phyloP scores from a whole-genome alignment of 352 stramenopile species.

The Thalassiosira hispida region DNA sequence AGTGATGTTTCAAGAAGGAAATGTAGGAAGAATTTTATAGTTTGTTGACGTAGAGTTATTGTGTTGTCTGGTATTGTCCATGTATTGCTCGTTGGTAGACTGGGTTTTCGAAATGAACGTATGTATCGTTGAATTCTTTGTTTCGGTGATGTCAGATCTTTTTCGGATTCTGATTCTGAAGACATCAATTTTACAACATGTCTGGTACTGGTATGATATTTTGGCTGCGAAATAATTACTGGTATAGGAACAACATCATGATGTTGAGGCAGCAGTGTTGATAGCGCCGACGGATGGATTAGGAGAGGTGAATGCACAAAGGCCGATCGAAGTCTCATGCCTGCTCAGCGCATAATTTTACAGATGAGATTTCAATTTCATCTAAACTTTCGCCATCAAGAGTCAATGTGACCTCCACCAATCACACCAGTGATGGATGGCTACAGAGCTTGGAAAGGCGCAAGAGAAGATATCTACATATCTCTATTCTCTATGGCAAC shows the following conservation, averaged over 20 bases:
- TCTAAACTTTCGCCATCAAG: too few relatives aligned
- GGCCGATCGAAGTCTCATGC: constrained; percentile 17
- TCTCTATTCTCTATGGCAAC: too few relatives aligned
- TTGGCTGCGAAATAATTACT: too few relatives aligned
- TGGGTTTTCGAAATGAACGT: neutral
- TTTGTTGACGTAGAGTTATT: neutral
- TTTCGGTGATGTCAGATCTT: too few relatives aligned
- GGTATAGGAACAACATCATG: neutral
- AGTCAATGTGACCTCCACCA: too few relatives aligned
- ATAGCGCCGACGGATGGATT: neutral
- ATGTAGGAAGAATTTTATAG: neutral
- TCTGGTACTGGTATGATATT: too few relatives aligned
- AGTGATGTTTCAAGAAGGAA: constrained; percentile 12
- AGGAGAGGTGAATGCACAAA: constrained; percentile 5
- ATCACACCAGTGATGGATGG: too few relatives aligned
- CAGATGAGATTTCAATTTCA: constrained; percentile 1
- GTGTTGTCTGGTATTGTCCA: neutral
- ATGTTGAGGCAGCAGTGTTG: neutral
- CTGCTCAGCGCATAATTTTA: neutral
- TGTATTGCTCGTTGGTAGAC: constrained; percentile 9
- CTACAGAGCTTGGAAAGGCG: too few relatives aligned
- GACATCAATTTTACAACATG: neutral
- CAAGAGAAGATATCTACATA: too few relatives aligned
- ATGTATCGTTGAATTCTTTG: neutral
- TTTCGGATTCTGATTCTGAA: neutral